Evolutionary conservation across 257 asterid genomes (phyloP), one percentile per base, ranked within the genome.

Genomic region (Penstemon newberryi): DNA sequence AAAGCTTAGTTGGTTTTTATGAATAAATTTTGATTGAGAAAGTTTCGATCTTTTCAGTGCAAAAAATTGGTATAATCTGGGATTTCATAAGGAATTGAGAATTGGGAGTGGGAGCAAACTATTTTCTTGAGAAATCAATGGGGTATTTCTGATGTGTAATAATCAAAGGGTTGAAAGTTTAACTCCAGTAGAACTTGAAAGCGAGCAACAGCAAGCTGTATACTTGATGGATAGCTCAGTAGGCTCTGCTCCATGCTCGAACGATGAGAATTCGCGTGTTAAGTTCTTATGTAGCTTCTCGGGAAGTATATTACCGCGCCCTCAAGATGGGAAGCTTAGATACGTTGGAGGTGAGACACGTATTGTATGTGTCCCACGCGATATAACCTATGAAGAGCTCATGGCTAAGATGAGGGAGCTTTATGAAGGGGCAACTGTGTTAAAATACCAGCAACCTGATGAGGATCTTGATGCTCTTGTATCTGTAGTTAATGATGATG

Each of bases 391-490:
- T 60, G 92, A 90, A 42, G 96, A 94, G 52, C 92, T 94, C 11
- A 94, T 94, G 95, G 82, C 61, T 15, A 94, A 83, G 84, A 89
- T 94, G 99, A 82, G 86, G 79, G 99, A 94, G 87, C 87, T 94
- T 41, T 91, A 74, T 25, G 97, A 94, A 43, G 95, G 89, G 37
- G 96, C 86, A 6, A 61, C 80, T 0, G 80, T 89, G 63, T 75
- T 91, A 68, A 94, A 94, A 71, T 94, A 94, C 70, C 99, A 94
- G 81, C 99, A 94, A 63, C 97, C 99, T 0, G 97, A 94, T 53
- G 99, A 94, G 85, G 99, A 94, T 78, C 96, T 94, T 43, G 99
- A 94, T 74, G 99, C 99, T 15, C 88, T 94, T 25, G 99, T 94
- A 15, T 94, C 99, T 11, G 96, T 94, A 9, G 96, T 94, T 52